These are phyloP conservation scores for Aureobasidium sp. DNA, from an alignment of 2,329 filamentous ascomycete genomes.

Conservation along the genomic window DNA sequence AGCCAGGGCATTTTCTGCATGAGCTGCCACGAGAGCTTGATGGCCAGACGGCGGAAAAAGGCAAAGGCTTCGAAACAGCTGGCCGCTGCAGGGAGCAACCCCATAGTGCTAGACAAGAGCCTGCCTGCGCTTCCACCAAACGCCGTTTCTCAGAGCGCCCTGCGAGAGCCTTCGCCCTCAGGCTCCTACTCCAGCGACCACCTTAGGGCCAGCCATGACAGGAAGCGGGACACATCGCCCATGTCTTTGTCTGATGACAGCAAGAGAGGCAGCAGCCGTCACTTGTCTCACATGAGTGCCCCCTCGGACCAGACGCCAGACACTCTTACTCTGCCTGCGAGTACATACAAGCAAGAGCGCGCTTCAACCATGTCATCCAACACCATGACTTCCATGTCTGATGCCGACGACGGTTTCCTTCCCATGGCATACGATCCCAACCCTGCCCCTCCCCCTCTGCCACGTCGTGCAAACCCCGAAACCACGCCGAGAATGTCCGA, in stretches of 20 bases:
- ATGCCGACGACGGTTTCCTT: slow-evolving; percentile 49
- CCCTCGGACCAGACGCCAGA: slow-evolving; percentile 33
- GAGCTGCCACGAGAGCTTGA: slow-evolving; percentile 94
- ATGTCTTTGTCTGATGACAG: slow-evolving; percentile 26
- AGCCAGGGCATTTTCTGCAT: slow-evolving; percentile 99
- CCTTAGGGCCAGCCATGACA: slow-evolving; percentile 1
- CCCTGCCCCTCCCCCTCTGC: slow-evolving; percentile 25
- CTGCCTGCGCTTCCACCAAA: slow-evolving; percentile 82
- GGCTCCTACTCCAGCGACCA: slow-evolving; percentile 59
- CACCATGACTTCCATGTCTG: slow-evolving; percentile 41
- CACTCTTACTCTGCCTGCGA: slow-evolving; percentile 63
- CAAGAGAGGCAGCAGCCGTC: slow-evolving; percentile 15
- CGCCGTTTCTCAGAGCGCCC: slow-evolving; percentile 56
- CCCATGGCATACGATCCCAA: slow-evolving; percentile 48
- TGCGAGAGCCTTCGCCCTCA: slow-evolving; percentile 53
- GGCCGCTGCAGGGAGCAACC: slow-evolving; percentile 25
- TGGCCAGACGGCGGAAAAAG: slow-evolving; percentile 86
- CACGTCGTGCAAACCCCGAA: slow-evolving; percentile 5
- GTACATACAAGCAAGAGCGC: slow-evolving; percentile 70
- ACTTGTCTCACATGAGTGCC: not conserved
- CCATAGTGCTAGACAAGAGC: slow-evolving; percentile 80
- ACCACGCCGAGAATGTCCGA: slow-evolving; percentile 22
- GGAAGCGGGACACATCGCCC: slow-evolving; percentile 29
- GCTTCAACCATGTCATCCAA: slow-evolving; percentile 57
- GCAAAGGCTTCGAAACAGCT: slow-evolving; percentile 49